phyloP scores from a whole-genome alignment of 805 yeast species.

The Isabelozyma rhagii region DNA sequence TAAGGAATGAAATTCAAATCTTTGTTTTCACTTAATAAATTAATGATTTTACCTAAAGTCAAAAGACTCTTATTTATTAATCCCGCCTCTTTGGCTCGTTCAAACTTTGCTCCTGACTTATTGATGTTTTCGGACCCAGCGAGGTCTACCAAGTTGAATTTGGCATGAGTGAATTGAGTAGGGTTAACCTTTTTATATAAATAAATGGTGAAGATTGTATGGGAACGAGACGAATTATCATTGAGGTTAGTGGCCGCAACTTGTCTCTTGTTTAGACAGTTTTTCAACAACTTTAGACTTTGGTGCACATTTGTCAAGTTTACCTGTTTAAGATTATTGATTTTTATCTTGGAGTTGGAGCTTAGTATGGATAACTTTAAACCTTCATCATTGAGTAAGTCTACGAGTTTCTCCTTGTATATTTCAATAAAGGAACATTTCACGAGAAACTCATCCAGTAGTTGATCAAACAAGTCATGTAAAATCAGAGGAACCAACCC shows the following conservation, averaged over 20 bases:
- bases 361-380: slow-evolving; percentile 33
- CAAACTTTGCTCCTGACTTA: slow-evolving; percentile 82
- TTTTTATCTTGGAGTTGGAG: slow-evolving; percentile 20
- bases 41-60: slow-evolving; percentile 87
- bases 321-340: slow-evolving; percentile 65
- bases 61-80: slow-evolving; percentile 84
- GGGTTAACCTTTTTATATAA: slow-evolving; percentile 41
- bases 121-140: slow-evolving; percentile 93
- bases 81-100: slow-evolving; percentile 91
- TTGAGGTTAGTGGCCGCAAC: slow-evolving; percentile 75
- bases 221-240: slow-evolving; percentile 71
- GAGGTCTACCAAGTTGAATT: slow-evolving; percentile 82
- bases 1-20: slow-evolving; percentile 69
- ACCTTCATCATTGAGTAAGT: slow-evolving; percentile 55
- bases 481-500: slow-evolving; percentile 61
- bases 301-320: slow-evolving; percentile 51
- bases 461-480: slow-evolving; percentile 46
- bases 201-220: slow-evolving; percentile 68
- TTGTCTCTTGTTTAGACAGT: slow-evolving; percentile 58
- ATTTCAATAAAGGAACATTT: slow-evolving; percentile 80
- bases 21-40: slow-evolving; percentile 35
- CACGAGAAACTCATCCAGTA: slow-evolving; percentile 58
- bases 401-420: slow-evolving; percentile 82
- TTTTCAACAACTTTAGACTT: slow-evolving; percentile 53
- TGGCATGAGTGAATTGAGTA: slow-evolving; percentile 44